Evolutionary conservation across 495 filamentous ascomycete species (phyloP).

Genomic region (Talaromyces wortmannii): DNA sequence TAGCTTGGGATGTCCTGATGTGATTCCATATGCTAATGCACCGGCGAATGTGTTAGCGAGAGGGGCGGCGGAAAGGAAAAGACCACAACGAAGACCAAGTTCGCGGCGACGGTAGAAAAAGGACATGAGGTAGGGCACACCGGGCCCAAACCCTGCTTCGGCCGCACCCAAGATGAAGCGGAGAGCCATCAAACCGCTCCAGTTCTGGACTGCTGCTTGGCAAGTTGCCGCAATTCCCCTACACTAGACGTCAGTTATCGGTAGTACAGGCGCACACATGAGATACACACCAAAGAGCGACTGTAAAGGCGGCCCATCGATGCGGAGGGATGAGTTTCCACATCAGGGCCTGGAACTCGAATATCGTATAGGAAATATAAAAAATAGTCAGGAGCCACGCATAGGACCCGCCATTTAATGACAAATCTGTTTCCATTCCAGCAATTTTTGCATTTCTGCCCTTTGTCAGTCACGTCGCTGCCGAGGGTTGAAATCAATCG

Average conservation of each 20-base stretch:
- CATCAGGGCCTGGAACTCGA: conserved; percentile 64
- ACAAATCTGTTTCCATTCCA: conserved; percentile 47
- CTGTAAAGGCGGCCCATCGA: conserved; percentile 40
- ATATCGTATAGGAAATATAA: conserved; percentile 57
- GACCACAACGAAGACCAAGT: conserved; percentile 66
- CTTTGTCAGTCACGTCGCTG: conserved; percentile 4
- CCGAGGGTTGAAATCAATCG: conserved; percentile 1
- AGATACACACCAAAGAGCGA: conserved; percentile 38
- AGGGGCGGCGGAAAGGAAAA: conserved; percentile 74
- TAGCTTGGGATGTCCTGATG: conserved; percentile 56
- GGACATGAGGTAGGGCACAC: conserved; percentile 64
- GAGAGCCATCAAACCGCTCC: conserved; percentile 57
- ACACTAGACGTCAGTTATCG: neutral
- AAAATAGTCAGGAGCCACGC: conserved; percentile 77
- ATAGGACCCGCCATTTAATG: conserved; percentile 43
- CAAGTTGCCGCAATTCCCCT: conserved; percentile 53
- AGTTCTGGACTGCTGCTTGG: conserved; percentile 55
- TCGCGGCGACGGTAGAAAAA: conserved; percentile 83
- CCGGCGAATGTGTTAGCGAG: conserved; percentile 80
- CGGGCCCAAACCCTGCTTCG: conserved; percentile 63
- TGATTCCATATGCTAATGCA: conserved; percentile 78
- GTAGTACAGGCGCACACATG: neutral
- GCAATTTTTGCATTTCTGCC: conserved; percentile 59
- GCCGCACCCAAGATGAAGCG: conserved; percentile 61
- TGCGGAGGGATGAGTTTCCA: conserved; percentile 63